A percentile compares a stretch with the other conserved stretches of the same genome.
These are phyloP conservation scores for Pyrenophora seminiperda DNA, from an alignment of 2,329 filamentous ascomycete genomes.

Conservation along the genomic window DNA sequence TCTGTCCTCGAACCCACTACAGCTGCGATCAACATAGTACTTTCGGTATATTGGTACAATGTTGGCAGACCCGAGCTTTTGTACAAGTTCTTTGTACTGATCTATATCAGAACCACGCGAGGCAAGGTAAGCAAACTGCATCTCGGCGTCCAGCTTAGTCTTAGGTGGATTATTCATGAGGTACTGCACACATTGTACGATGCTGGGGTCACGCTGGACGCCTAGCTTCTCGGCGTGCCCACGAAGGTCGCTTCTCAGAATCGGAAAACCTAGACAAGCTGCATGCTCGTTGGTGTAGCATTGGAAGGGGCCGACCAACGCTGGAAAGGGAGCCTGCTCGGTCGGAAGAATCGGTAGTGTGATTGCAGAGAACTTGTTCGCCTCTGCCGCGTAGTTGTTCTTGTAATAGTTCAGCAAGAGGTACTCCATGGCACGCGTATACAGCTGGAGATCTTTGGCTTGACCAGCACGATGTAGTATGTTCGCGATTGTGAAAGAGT, in stretches of 20 bases:
- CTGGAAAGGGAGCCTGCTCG: constrained; percentile 64
- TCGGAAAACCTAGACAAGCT: constrained; percentile 77
- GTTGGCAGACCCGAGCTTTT: constrained; percentile 33
- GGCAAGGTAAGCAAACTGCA: constrained; percentile 83
- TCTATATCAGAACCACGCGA: constrained; percentile 75
- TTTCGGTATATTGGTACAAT: constrained; percentile 48
- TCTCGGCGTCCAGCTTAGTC: constrained; percentile 67
- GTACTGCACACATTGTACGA: constrained; percentile 74
- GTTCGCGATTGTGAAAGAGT: constrained; percentile 73
- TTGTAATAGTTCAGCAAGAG: constrained; percentile 79
- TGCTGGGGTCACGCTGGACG: constrained; percentile 79
- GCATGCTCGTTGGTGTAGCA: constrained; percentile 84
- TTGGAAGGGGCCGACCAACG: constrained; percentile 71
- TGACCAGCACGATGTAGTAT: constrained; percentile 72
- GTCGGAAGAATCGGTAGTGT: constrained; percentile 67
- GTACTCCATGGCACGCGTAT: constrained; percentile 76
- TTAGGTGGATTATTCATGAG: constrained; percentile 74
- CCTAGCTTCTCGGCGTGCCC: constrained; percentile 84
- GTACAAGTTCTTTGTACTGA: constrained; percentile 32
- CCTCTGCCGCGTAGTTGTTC: constrained; percentile 69
- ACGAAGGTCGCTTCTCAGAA: constrained; percentile 77
- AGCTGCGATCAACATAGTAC: constrained; percentile 40
- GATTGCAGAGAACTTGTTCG: constrained; percentile 61
- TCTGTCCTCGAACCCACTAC: constrained; percentile 42
- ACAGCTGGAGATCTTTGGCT: constrained; percentile 58